phyloP scores from a whole-genome alignment of 1,284 basidiomycete species.

The Trametes sp. region DNA sequence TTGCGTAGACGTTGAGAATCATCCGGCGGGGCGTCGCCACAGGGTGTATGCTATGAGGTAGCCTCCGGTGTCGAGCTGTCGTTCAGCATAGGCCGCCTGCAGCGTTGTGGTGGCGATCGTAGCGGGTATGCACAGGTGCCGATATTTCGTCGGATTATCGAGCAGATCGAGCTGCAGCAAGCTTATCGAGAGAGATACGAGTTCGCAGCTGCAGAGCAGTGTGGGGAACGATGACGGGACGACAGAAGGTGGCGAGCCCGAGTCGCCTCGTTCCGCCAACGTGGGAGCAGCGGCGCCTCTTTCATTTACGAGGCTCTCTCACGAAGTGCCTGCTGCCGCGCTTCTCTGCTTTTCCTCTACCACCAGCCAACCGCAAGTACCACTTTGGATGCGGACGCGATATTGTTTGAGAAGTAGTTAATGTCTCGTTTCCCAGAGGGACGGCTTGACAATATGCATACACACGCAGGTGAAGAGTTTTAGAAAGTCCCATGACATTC shows the following conservation, averaged over 20 bases:
- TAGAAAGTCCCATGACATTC: too few relatives aligned
- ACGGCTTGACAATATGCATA: too few relatives aligned
- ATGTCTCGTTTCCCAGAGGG: too few relatives aligned
- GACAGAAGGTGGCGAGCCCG: constrained; percentile 18
- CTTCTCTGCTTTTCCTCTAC: too few relatives aligned
- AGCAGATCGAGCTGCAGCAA: constrained; percentile 10
- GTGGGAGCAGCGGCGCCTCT: constrained; percentile 18
- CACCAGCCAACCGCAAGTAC: too few relatives aligned
- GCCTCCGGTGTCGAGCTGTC: background rate
- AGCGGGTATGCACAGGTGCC: constrained; percentile 10
- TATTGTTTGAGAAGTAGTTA: too few relatives aligned
- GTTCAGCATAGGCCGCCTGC: constrained; percentile 19
- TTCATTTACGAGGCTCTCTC: background rate
- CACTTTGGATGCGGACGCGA: too few relatives aligned
- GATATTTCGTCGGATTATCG: constrained; percentile 1
- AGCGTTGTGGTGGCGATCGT: constrained; percentile 15
- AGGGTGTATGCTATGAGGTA: constrained; percentile 29
- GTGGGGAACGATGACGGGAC: constrained; percentile 19
- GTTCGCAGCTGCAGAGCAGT: constrained; percentile 14
- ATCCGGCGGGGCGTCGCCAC: constrained; percentile 24
- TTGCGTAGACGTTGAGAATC: constrained; percentile 13
- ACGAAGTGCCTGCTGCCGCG: too few relatives aligned
- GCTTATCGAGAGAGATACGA: constrained; percentile 19
- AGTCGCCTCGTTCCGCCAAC: constrained; percentile 16
- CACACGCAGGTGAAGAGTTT: too few relatives aligned